Evolutionary conservation across 2,329 filamentous ascomycete species (phyloP), one percentile per base, ranked within the genome.

Genomic region (Monosporascus sp.): DNA sequence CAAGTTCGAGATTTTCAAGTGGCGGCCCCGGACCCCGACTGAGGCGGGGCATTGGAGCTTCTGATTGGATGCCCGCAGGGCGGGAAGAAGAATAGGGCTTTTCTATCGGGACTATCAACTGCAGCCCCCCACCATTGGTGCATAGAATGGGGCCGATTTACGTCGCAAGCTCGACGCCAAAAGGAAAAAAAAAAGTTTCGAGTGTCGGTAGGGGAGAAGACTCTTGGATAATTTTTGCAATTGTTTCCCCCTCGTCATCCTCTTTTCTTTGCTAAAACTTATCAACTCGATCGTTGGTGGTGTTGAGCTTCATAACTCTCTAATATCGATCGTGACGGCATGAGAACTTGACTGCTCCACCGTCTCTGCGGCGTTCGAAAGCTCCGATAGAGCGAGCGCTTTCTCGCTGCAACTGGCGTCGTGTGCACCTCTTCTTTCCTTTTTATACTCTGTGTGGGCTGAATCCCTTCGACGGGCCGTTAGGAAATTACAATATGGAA

Each of bases 401-500:
- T 61, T 54, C 56, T 59, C 56, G 57, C 54, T 61, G 59, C 58
- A 58, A 52, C 58, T 50, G 50, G 41, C 26, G 52, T 49, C 51
- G 55, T 51, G 43, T 27, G 22, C 17, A 37, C 26, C n/a, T 45
- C 17, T 19, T 20, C 26, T 27, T 44, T n/a, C 34, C 8, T 20
- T 34, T 50, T 19, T 16, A 41, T 41, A 26, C 22, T 34, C 17
- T 17, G 7, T n/a, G n/a, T 40, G n/a, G n/a, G 31, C 16, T 54
- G 36, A 40, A 8, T 38, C 22, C 46, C 36, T 37, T 22, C 50
- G 47, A 40, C 45, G 43, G 49, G 31, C 41, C 51, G 20, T 24
- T 51, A 44, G 11, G 43, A 19, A 19, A 41, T 38, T 31, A 38
- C 53, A 60, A 36, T 26, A 76, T 76, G 74, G 64, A 69, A 31